These are phyloP conservation scores for Trypanosomatidae sp. DNA, from an alignment of 208 protist genomes.

Conservation along the genomic window DNA sequence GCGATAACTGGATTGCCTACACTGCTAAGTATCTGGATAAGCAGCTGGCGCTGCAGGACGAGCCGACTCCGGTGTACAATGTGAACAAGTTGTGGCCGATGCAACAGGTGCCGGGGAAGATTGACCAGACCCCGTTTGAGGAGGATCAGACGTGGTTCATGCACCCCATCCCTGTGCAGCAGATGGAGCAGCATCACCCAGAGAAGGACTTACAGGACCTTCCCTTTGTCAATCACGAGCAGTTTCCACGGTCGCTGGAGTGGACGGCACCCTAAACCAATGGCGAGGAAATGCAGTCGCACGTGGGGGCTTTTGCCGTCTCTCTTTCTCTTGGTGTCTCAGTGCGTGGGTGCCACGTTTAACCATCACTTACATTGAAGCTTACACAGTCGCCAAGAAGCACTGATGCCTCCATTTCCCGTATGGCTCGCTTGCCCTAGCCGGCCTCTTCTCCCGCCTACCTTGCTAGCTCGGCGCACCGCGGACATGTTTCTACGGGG, in stretches of 20 bases:
- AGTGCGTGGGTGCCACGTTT: not conserved
- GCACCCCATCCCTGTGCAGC: constrained; percentile 84
- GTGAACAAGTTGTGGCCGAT: constrained; percentile 89
- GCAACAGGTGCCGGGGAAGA: constrained; percentile 85
- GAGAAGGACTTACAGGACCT: constrained; percentile 89
- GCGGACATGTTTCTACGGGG: not conserved
- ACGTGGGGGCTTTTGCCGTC: not conserved
- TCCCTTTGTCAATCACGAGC: constrained; percentile 89
- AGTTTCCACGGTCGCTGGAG: constrained; percentile 85
- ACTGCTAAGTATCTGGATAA: constrained; percentile 84
- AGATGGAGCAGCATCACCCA: constrained; percentile 79
- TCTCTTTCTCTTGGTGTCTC: not conserved
- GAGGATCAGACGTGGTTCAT: constrained; percentile 92
- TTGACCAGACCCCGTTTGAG: constrained; percentile 88
- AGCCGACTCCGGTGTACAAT: constrained; percentile 73
- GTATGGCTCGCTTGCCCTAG: not conserved
- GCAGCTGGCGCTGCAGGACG: constrained; percentile 53
- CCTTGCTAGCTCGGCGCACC: not conserved
- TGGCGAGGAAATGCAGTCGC: not conserved
- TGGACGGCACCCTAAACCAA: constrained; percentile 74
- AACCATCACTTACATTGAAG: not conserved
- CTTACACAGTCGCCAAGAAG: not conserved
- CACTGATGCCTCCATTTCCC: not conserved
- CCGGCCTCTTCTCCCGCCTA: not conserved
- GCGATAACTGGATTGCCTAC: constrained; percentile 84